Conservation (phyloP, 2,329 filamentous ascomycete genomes). For the Dactylella cylindrospora region DNA sequence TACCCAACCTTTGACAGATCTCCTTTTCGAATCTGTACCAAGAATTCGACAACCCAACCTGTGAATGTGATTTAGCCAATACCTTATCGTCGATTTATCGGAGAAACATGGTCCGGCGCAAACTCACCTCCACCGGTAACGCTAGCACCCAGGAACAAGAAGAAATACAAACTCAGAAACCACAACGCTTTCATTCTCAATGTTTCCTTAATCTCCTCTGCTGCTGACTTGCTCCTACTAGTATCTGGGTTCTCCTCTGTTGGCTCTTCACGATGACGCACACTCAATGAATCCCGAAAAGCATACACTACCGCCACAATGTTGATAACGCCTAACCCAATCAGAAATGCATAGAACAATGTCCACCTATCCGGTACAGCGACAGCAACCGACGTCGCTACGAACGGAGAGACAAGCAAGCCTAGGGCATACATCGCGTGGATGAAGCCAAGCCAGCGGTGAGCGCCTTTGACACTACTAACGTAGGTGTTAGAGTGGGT, state of each 20-base stretch:
- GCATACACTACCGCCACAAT: conserved; percentile 55
- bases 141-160: conserved; percentile 62
- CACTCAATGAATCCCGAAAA: conserved; percentile 57
- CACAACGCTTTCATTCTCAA: conserved; percentile 58
- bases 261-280: conserved; percentile 37
- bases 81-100: conserved; percentile 37
- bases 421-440: conserved; percentile 65
- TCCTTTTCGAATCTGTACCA: conserved; percentile 63
- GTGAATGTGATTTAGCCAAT: neutral
- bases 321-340: conserved; percentile 60
- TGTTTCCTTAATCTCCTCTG: conserved; percentile 55
- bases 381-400: conserved; percentile 58
- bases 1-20: conserved; percentile 63
- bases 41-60: conserved; percentile 67
- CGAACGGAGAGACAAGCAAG: conserved; percentile 61
- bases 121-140: conserved; percentile 57
- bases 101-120: neutral
- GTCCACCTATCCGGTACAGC: conserved; percentile 56
- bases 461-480: conserved; percentile 57
- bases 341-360: conserved; percentile 61
- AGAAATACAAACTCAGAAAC: conserved; percentile 65
- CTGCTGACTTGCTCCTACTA: conserved; percentile 52
- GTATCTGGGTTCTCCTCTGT: conserved; percentile 28
- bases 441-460: conserved; percentile 65
- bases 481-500: conserved; percentile 66